A percentile compares a stretch with the other conserved stretches of the same genome.
These are phyloP conservation scores for Fusarium tanahbumbuense DNA, from an alignment of 2,329 filamentous ascomycete genomes.

Conservation along the genomic window DNA sequence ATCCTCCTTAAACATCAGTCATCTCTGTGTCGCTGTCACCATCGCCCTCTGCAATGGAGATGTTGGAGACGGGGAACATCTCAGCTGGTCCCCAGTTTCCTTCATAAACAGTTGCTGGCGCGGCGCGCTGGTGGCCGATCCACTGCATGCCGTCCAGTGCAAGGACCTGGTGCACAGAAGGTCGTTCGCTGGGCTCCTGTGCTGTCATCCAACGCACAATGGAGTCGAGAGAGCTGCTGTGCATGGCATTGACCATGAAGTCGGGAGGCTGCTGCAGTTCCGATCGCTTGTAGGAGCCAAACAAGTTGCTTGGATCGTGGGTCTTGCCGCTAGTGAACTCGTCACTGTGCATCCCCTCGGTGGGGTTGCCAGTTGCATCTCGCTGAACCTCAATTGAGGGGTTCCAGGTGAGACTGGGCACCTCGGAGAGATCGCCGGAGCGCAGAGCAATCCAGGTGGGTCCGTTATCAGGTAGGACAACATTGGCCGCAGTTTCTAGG, in stretches of 20 bases:
- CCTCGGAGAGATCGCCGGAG: conserved; percentile 87
- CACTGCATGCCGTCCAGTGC: conserved; percentile 80
- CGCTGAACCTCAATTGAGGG: conserved; percentile 76
- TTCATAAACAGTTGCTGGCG: conserved; percentile 94
- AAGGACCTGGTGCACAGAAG: conserved; percentile 79
- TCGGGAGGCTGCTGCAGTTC: conserved; percentile 74
- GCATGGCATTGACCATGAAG: conserved; percentile 86
- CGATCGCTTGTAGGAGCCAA: conserved; percentile 61
- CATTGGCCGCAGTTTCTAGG: conserved; percentile 93
- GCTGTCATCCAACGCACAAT: conserved; percentile 91
- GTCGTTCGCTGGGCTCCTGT: conserved; percentile 78
- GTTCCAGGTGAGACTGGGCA: conserved; percentile 88
- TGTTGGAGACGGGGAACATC: conserved; percentile 54
- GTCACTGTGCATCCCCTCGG: conserved; percentile 54
- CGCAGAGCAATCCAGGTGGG: conserved; percentile 90
- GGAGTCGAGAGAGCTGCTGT: conserved; percentile 81
- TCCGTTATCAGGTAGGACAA: conserved; percentile 92
- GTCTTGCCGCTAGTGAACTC: conserved; percentile 50
- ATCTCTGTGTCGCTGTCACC: conserved; percentile 66
- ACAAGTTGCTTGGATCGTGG: conserved; percentile 51
- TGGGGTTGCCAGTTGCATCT: conserved; percentile 71
- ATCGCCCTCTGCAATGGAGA: conserved; percentile 48
- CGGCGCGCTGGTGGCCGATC: conserved; percentile 80
- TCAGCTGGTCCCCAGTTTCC: conserved; percentile 92
- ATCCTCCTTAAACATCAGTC: conserved; percentile 63